Evolutionary conservation across 306 rosid genomes (phyloP).

Genomic region (Carpinus viminea): DNA sequence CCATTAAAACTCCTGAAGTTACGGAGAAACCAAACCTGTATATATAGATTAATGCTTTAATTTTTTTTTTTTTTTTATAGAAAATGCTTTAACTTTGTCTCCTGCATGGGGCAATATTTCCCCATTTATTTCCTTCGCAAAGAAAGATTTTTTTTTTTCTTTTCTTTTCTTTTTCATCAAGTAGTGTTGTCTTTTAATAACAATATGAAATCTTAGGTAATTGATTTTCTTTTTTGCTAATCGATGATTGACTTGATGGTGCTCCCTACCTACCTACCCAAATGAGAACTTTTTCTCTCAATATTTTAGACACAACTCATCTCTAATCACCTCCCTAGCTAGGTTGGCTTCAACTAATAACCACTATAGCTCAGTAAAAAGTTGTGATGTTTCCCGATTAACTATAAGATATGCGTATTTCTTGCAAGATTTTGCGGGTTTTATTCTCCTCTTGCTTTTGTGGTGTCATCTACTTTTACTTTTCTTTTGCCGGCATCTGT

Average conservation of each 20-base stretch:
- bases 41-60: too few species aligned
- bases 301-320: background rate
- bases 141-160: background rate
- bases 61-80: too few species aligned
- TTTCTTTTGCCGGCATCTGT: too few species aligned
- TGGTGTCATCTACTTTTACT: too few species aligned
- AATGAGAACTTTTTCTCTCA: background rate
- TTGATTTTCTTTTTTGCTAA: background rate
- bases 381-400: background rate
- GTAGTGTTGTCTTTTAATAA: background rate
- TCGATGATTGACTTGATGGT: background rate
- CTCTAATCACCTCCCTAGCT: background rate
- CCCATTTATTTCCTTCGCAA: background rate
- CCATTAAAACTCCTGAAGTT: background rate
- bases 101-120: background rate
- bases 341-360: background rate
- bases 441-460: too few species aligned
- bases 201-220: background rate
- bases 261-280: background rate
- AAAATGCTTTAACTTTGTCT: too few species aligned
- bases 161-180: background rate
- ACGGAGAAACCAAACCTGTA: background rate
- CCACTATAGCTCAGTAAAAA: background rate
- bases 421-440: too few species aligned
- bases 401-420: background rate